Base-by-base conservation (phyloP, 2,329 filamentous ascomycete genomes). In the Blastomyces gilchristii region DNA sequence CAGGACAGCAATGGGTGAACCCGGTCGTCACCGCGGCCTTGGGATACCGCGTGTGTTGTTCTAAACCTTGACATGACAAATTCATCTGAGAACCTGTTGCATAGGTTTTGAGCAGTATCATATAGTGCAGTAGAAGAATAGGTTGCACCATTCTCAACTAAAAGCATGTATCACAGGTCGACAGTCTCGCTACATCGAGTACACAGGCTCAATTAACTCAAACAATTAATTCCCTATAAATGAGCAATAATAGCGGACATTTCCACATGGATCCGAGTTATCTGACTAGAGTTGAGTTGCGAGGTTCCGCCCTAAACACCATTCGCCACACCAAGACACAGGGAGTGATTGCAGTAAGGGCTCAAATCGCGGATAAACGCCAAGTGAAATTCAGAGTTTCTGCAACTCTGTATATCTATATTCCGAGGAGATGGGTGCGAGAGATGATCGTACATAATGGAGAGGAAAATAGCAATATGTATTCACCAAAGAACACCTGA, bases 401-500 rank as follows among this genome's bases (percentile, higher is more conserved):
- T 57, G 54, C 37, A 39, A 18, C 39, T 57, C 28, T 43, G 43
- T 43, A 28, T 28, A 28, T 28, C 41, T 57, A 43, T 43, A 57
- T 43, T 57, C 31, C n/a, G 37, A 41, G 34, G 34, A 5, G 53
- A 41, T 25, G 53, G 53, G 34, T 25, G 53, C 16, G 53, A 57
- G 53, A 57, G 18, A 37, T 39, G 31, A 18, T 41, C 34, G 22
- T 57, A 57, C 54, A 57, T n/a, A 57, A 25, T 57, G 39, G 34
- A 57, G 37, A n/a, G 37, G 54, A 57, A 43, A 57, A 39, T 34
- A 54, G 37, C 18, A 34, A 25, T 57, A n/a, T 39, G 37, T 57
- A 49, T 59, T 49, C 57, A 34, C 57, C 57, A 34, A 49, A 37
- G 57, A 18, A 59, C 57, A 34, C 41, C 57, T 59, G 37, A 59